A percentile compares a stretch with the other conserved stretches of the same genome.
phyloP scores from a whole-genome alignment of 164 flowering plant genomes.

The Protea cynaroides region DNA sequence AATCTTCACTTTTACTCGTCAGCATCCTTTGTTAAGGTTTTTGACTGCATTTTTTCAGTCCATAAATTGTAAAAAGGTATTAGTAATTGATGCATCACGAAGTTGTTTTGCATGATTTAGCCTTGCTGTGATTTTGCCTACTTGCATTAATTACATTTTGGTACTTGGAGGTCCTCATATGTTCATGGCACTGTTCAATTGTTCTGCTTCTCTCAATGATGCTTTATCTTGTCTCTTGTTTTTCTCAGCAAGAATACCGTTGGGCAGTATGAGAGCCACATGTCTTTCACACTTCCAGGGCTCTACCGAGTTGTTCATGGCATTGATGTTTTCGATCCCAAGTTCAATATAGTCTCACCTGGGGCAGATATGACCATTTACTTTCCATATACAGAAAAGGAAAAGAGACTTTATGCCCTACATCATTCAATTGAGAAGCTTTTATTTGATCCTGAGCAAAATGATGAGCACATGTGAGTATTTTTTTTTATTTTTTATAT shows the following conservation, averaged over 20 bases:
- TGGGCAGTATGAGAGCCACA: conserved; percentile 96
- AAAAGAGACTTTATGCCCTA: conserved; percentile 67
- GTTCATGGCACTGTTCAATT: no score
- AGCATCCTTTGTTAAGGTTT: no score
- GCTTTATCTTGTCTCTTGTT: background rate
- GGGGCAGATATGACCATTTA: conserved; percentile 89
- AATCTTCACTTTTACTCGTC: no score
- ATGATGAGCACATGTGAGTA: conserved; percentile 74
- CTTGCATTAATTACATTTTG: no score
- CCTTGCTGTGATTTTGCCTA: no score
- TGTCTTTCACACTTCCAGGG: conserved; percentile 88
- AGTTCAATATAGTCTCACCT: conserved; percentile 97
- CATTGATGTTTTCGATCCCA: conserved; percentile 96
- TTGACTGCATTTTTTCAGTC: no score
- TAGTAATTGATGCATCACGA: no score
- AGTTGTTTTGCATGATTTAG: no score
- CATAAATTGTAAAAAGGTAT: no score
- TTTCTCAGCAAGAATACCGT: conserved; percentile 77
- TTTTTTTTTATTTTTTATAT: background rate
- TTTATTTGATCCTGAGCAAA: conserved; percentile 71
- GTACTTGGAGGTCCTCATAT: no score
- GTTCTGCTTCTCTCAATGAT: background rate
- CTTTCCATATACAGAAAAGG: conserved; percentile 63
- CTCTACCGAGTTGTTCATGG: conserved; percentile 94
- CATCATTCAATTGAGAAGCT: conserved; percentile 73